These are phyloP conservation scores for Pugionium cornutum DNA, from an alignment of 345 rosid species.

Conservation along the genomic window DNA sequence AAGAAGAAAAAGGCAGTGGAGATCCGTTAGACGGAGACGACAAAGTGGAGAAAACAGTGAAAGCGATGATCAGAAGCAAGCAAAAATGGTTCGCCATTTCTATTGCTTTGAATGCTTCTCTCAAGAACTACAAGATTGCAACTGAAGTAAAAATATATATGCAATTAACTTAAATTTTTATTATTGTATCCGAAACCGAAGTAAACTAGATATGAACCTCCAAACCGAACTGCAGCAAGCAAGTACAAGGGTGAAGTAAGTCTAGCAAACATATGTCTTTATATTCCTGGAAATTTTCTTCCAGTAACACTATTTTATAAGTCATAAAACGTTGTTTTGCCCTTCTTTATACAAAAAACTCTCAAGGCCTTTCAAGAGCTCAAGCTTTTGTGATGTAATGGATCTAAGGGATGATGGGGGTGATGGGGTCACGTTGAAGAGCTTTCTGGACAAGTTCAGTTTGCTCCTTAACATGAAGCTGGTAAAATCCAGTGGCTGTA, in stretches of 20 bases:
- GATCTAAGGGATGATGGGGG: conserved; percentile 24
- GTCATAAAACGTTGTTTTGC: not conserved
- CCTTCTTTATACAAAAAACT: conserved; percentile 1
- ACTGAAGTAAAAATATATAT: no score
- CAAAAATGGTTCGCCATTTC: conserved; percentile 42
- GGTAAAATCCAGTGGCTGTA: conserved; percentile 71
- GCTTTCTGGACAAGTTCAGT: conserved; percentile 59
- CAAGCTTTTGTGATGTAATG: conserved; percentile 6
- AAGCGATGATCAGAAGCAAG: conserved; percentile 18
- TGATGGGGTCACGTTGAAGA: conserved; percentile 57
- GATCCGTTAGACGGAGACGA: conserved; percentile 30
- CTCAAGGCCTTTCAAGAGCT: not conserved
- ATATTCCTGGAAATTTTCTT: no score
- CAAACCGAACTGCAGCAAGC: conserved; percentile 22
- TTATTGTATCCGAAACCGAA: not conserved
- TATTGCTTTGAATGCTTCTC: not conserved
- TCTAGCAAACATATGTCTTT: not conserved
- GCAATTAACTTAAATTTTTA: no score
- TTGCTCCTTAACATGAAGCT: conserved; percentile 60
- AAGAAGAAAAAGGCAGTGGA: conserved; percentile 19
- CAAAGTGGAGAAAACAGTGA: conserved; percentile 22
- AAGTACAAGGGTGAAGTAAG: not conserved
- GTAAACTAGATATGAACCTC: not conserved
- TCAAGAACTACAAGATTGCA: conserved; percentile 4
- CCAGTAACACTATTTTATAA: conserved; percentile 6